phyloP scores from a whole-genome alignment of 2,329 filamentous ascomycete genomes.

The Aspergillus luchuensis region DNA sequence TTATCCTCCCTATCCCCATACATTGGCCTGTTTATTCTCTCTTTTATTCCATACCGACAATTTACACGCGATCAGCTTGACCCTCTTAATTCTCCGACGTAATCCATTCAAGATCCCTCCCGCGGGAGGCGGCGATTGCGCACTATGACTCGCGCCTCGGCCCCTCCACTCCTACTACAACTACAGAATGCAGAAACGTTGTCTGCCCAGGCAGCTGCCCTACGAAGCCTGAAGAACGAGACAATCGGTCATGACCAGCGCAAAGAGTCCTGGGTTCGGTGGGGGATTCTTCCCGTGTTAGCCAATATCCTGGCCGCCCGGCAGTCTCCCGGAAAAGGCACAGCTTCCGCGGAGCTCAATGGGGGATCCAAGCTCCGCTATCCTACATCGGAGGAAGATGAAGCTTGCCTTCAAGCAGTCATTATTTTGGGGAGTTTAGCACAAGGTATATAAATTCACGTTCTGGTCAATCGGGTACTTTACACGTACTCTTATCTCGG shows the following conservation, averaged over 20 bases:
- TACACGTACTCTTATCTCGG: not conserved
- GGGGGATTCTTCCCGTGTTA: conserved; percentile 64
- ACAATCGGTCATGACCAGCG: conserved; percentile 83
- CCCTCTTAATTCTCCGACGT: not conserved
- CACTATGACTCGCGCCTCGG: conserved; percentile 59
- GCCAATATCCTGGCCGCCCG: conserved; percentile 50
- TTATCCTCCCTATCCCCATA: not conserved
- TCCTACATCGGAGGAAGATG: conserved; percentile 63
- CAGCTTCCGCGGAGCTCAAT: conserved; percentile 31
- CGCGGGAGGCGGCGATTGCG: conserved; percentile 34
- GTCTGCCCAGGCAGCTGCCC: conserved; percentile 52
- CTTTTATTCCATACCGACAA: not conserved
- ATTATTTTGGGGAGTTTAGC: conserved; percentile 84
- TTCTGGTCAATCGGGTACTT: not conserved
- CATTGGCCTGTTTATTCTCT: not conserved
- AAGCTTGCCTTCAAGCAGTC: conserved; percentile 73
- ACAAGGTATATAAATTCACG: conserved; percentile 60
- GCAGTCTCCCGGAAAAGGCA: conserved; percentile 41
- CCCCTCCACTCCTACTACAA: conserved; percentile 58
- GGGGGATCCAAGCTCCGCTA: conserved; percentile 21
- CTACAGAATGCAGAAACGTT: conserved; percentile 56
- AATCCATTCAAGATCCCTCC: conserved; percentile 16
- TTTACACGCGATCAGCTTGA: not conserved
- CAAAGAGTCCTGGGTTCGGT: conserved; percentile 75
- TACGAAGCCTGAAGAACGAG: conserved; percentile 82